Conservation (phyloP, 805 yeast species). For the Candida andamanensis region DNA sequence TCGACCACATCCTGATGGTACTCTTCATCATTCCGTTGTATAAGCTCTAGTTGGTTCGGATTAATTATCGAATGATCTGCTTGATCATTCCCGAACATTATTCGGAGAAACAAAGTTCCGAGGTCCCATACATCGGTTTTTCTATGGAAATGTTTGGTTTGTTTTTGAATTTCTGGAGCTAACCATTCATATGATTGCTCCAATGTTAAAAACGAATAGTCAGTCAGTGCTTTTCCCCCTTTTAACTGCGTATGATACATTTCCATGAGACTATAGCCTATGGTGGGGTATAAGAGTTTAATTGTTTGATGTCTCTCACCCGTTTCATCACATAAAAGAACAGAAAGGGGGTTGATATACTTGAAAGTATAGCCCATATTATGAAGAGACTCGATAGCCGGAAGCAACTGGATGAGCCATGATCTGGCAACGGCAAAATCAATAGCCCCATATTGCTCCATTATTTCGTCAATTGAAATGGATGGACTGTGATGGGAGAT, state of each 20-base stretch:
- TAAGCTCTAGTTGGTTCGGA: no score
- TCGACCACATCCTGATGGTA: constrained; percentile 62
- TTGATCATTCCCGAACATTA: constrained; percentile 45
- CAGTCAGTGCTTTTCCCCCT: constrained; percentile 12
- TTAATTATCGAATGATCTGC: constrained; percentile 46
- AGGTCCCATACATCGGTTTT: constrained; percentile 93
- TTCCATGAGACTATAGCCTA: constrained; percentile 26
- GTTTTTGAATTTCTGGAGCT: constrained; percentile 66
- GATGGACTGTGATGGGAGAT: constrained; percentile 58
- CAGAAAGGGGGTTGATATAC: constrained; percentile 55
- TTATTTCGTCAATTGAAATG: constrained; percentile 58
- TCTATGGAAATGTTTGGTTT: constrained; percentile 48
- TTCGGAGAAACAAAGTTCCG: constrained; percentile 61
- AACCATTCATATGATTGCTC: constrained; percentile 48
- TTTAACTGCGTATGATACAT: constrained; percentile 19
- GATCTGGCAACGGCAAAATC: constrained; percentile 73
- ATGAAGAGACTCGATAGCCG: constrained; percentile 79
- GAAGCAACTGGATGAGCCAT: constrained; percentile 84
- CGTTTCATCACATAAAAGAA: constrained; percentile 14
- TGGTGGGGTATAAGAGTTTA: constrained; percentile 57
- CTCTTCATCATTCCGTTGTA: constrained; percentile 49
- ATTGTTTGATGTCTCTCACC: constrained; percentile 21
- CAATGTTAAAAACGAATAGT: constrained; percentile 4
- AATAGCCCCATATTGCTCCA: constrained; percentile 62
- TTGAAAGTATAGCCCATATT: constrained; percentile 81